These are phyloP conservation scores for Ramaria sp. DNA, from an alignment of 768 basidiomycete genomes.

Conservation along the genomic window DNA sequence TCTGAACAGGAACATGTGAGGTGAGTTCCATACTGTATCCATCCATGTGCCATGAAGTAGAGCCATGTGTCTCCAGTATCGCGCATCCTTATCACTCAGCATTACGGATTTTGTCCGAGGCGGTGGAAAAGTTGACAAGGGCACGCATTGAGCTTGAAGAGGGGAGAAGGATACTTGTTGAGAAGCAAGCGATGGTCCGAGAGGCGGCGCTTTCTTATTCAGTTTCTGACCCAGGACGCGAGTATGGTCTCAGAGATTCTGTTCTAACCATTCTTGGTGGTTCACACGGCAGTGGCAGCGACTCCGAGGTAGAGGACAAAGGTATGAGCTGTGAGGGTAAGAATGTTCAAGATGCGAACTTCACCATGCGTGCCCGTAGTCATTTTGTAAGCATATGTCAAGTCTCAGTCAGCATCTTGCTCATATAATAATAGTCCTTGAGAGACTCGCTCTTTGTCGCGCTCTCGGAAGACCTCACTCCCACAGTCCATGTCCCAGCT, in stretches of 20 bases:
- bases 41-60: conserved; percentile 14
- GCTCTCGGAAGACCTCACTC: conserved; percentile 37
- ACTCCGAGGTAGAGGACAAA: background rate
- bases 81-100: conserved; percentile 55
- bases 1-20: conserved; percentile 6
- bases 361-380: background rate
- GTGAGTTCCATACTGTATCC: conserved; percentile 13
- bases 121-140: conserved; percentile 45
- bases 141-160: conserved; percentile 57
- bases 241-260: background rate
- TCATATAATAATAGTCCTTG: conserved; percentile 24
- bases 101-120: conserved; percentile 58
- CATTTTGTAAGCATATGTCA: background rate
- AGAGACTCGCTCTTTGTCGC: conserved; percentile 36
- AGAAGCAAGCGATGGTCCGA: conserved; percentile 47
- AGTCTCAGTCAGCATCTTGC: background rate
- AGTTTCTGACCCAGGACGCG: background rate
- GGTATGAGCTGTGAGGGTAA: background rate
- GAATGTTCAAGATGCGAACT: background rate
- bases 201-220: conserved; percentile 19
- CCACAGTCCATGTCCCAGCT: conserved; percentile 18
- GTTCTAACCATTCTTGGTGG: background rate
- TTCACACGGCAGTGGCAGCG: background rate
- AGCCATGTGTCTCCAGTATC: conserved; percentile 35
- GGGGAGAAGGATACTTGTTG: conserved; percentile 34